Evolutionary conservation across 2,329 filamentous ascomycete species (phyloP).

Genomic region (Coniella vitis): DNA sequence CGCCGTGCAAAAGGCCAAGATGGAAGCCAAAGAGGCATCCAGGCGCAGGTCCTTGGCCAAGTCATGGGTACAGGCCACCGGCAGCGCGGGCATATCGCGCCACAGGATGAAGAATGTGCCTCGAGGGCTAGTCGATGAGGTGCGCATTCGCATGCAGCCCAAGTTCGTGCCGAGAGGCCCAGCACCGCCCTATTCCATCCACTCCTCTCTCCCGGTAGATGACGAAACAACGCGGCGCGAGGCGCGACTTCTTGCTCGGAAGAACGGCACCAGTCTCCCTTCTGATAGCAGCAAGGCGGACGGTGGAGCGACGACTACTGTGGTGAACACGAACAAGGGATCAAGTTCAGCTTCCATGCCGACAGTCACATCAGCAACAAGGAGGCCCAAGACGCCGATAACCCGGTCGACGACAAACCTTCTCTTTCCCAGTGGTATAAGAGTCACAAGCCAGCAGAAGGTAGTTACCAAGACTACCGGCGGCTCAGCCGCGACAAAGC

Average conservation of each 20-base stretch:
- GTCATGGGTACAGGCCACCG: slow-evolving; percentile 37
- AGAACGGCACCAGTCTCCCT: slow-evolving; percentile 4
- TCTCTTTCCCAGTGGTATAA: not conserved
- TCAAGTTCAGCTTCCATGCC: not conserved
- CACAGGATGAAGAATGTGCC: slow-evolving; percentile 33
- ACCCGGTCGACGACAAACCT: not conserved
- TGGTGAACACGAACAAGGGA: not conserved
- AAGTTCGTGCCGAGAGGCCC: slow-evolving; percentile 23
- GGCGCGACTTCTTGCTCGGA: slow-evolving; percentile 8
- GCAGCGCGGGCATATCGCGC: slow-evolving; percentile 30
- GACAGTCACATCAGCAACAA: not conserved
- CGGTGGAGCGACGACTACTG: not conserved
- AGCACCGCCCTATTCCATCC: not conserved
- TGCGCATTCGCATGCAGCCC: slow-evolving; percentile 35
- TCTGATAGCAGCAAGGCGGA: not conserved
- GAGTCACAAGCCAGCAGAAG: not conserved
- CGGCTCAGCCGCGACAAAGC: not conserved
- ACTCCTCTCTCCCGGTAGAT: not conserved
- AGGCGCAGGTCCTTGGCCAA: slow-evolving; percentile 29
- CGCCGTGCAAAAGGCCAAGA: slow-evolving; percentile 49
- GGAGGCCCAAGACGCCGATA: not conserved
- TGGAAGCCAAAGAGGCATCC: slow-evolving; percentile 49
- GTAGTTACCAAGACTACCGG: slow-evolving; percentile 2
- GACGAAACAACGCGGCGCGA: slow-evolving; percentile 12
- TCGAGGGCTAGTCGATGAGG: slow-evolving; percentile 30